Percentiles rank a stretch among this genome's conserved stretches.
Conservation (phyloP, 2,329 filamentous ascomycete genomes). For the Colletotrichum brevisporum region DNA sequence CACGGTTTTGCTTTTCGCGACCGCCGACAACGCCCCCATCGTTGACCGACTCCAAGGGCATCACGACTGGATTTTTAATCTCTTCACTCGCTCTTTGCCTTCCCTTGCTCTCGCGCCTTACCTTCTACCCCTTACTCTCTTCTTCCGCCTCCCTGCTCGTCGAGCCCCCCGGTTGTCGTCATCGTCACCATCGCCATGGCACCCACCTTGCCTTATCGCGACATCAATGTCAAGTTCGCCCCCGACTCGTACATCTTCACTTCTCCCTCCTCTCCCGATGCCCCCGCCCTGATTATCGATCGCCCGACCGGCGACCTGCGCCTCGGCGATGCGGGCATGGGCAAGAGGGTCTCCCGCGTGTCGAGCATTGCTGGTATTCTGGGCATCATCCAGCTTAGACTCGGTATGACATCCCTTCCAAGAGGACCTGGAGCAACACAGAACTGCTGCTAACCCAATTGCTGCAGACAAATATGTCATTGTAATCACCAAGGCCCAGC, state of each 20-base stretch:
- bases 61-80: slow-evolving; percentile 12
- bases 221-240: slow-evolving; percentile 96
- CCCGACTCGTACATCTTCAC: slow-evolving; percentile 95
- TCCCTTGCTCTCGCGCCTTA: slow-evolving; percentile 9
- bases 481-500: slow-evolving; percentile 93
- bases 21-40: slow-evolving; percentile 17
- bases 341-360: slow-evolving; percentile 79
- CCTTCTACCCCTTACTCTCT: slow-evolving; percentile 6
- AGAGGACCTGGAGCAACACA: background rate
- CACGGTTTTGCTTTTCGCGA: slow-evolving; percentile 20
- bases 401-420: slow-evolving; percentile 71
- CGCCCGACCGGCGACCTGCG: slow-evolving; percentile 92
- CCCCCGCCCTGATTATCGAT: slow-evolving; percentile 89
- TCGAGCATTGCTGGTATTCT: slow-evolving; percentile 96
- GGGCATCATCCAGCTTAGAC: slow-evolving; percentile 91
- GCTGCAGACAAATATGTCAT: slow-evolving; percentile 90
- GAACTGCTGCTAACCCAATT: slow-evolving; percentile 28
- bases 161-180: slow-evolving; percentile 19
- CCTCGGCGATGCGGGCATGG: slow-evolving; percentile 83
- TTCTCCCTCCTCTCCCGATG: slow-evolving; percentile 92
- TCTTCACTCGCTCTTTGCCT: slow-evolving; percentile 21
- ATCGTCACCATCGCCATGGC: slow-evolving; percentile 51
- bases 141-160: background rate
- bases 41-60: slow-evolving; percentile 19
- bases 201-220: slow-evolving; percentile 80